phyloP scores from a whole-genome alignment of 139 green algal species.

The Chlorella vulgaris region DNA sequence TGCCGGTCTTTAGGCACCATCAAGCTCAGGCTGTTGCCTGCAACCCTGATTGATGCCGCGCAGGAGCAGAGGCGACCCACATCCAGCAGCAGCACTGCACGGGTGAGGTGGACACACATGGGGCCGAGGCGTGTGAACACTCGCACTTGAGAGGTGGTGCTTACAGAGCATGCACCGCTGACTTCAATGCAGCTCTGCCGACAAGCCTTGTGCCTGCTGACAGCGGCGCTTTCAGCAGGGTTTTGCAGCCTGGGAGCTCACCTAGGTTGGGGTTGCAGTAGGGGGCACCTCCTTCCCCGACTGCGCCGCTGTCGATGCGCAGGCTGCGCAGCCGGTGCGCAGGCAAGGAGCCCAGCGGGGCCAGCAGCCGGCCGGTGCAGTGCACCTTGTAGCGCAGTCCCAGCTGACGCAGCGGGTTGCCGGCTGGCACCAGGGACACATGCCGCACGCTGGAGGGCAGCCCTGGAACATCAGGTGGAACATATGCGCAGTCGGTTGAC shows the following conservation, averaged over 20 bases:
- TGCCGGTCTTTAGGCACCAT: background rate
- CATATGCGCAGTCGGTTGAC: background rate
- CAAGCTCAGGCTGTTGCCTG: too few relatives aligned
- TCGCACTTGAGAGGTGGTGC: background rate
- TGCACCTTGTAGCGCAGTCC: background rate
- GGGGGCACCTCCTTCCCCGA: background rate
- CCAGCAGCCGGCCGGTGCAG: background rate
- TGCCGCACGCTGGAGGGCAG: background rate
- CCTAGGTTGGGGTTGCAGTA: background rate
- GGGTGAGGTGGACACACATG: background rate
- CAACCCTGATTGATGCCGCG: too few relatives aligned
- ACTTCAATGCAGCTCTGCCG: too few relatives aligned
- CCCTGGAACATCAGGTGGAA: background rate
- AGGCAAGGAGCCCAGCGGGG: background rate
- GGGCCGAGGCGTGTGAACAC: background rate
- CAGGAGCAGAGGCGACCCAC: background rate
- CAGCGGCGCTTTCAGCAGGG: too few relatives aligned
- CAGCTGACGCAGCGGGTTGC: conserved; percentile 1
- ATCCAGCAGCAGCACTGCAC: background rate
- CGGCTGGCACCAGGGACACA: background rate
- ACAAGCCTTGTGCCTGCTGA: too few relatives aligned
- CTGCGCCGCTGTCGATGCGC: background rate
- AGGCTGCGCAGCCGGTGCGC: background rate
- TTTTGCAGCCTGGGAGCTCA: too few relatives aligned
- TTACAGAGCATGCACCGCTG: too few relatives aligned